Percentiles rank a stretch among this genome's conserved stretches.
These are phyloP conservation scores for Phalaenopsis aphrodite DNA, from an alignment of 106 monocot species.

Conservation along the genomic window DNA sequence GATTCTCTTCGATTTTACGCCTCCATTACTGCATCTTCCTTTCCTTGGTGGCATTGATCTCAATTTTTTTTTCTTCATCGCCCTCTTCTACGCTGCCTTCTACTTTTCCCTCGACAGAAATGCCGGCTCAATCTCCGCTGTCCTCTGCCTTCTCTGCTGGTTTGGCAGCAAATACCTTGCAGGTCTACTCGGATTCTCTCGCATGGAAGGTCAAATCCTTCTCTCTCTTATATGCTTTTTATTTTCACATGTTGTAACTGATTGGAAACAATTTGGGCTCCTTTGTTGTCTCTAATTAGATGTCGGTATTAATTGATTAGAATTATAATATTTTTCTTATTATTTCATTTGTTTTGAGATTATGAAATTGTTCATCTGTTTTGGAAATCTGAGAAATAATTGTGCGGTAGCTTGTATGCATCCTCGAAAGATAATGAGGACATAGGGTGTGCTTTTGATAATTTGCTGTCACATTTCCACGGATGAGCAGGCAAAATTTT, in stretches of 20 bases:
- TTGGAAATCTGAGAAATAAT: not conserved
- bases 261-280: not conserved
- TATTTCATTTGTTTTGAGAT: not conserved
- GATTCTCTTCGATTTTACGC: slow-evolving; percentile 53
- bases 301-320: too few relatives aligned
- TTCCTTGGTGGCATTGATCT: slow-evolving; percentile 9
- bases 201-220: slow-evolving; percentile 39
- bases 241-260: not conserved
- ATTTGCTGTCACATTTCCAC: too few relatives aligned
- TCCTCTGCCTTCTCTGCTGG: slow-evolving; percentile 47
- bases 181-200: slow-evolving; percentile 26
- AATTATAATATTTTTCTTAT: too few relatives aligned
- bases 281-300: not conserved
- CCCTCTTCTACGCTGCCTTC: slow-evolving; percentile 29
- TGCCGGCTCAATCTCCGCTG: slow-evolving; percentile 41
- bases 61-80: slow-evolving; percentile 21
- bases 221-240: not conserved
- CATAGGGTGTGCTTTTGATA: too few relatives aligned
- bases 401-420: not conserved
- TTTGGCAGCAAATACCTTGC: slow-evolving; percentile 28
- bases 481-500: too few relatives aligned
- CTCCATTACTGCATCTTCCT: slow-evolving; percentile 28
- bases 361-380: not conserved
- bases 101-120: slow-evolving; percentile 37
- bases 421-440: too few relatives aligned